Evolutionary conservation across 768 basidiomycete species (phyloP), one percentile per base, ranked within the genome.

Genomic region (Dendrothele bispora): DNA sequence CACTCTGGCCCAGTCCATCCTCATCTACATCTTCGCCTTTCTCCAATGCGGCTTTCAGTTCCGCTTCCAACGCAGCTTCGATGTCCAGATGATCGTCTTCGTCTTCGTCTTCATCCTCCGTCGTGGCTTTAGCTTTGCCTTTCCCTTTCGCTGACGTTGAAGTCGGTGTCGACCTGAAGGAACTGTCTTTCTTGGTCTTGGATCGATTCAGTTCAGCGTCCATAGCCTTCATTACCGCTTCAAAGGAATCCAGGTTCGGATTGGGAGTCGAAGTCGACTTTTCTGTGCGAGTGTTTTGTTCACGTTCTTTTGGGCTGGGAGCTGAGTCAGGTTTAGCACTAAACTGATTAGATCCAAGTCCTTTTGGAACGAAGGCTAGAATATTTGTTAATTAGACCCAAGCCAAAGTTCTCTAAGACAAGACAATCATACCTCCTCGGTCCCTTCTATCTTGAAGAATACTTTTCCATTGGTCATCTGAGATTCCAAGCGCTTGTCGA

Each of bases 191-290:
- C 20, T 56, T 50, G 28, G 69, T 59, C 24, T 70, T 74, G 37
- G 69, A 63, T 14, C 73, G 79, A 17, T 72, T 73, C 25, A 99
- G 73, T 56, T 97, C 90, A 15, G 72, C 79, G 56, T 99, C 97
- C 86, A 98, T 91, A 2, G 93, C 93, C 60, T 82, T 79, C 97
- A 98, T 98, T 26, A 98, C 91, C 1, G 88, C 81, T 61, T 99
- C 97, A 53, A 99, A 98, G 0, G 93, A 94, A 62, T 95, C 80
- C 18, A 98, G 74, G 39, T 84, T 81, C 3, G 84, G 79, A 62
- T 93, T 88, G 6, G 67, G 62, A 44, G 69, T 72, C 11, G 72
- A 72, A 27, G n/a, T n/a, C n/a, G n/a, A n/a, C n/a, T n/a, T n/a
- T n/a, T n/a, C n/a, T n/a, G n/a, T n/a, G n/a, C n/a, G n/a, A n/a